A percentile compares a stretch with the other conserved stretches of the same genome.
These are phyloP conservation scores for Nemania sp. DNA, from an alignment of 2,329 filamentous ascomycete species.

Conservation along the genomic window DNA sequence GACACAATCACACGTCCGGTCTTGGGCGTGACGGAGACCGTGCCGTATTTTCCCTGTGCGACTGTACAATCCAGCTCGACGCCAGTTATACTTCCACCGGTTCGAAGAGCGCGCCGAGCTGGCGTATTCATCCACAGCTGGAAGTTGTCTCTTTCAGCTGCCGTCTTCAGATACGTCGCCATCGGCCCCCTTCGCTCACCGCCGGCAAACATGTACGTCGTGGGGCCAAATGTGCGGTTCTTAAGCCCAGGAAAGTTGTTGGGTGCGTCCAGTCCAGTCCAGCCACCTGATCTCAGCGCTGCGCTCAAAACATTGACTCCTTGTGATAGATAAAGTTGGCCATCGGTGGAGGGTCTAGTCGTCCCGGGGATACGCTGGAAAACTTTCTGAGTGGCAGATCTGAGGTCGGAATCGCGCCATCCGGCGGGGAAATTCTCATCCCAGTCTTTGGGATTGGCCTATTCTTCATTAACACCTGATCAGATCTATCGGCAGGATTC, in stretches of 20 bases:
- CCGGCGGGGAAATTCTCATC: slow-evolving; percentile 72
- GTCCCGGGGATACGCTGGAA: slow-evolving; percentile 73
- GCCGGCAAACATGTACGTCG: slow-evolving; percentile 68
- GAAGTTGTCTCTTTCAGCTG: slow-evolving; percentile 66
- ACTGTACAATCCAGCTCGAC: slow-evolving; percentile 65
- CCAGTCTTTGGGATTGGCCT: slow-evolving; percentile 69
- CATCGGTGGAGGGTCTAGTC: slow-evolving; percentile 66
- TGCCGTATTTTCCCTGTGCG: slow-evolving; percentile 59
- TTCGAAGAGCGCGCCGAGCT: slow-evolving; percentile 68
- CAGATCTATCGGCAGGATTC: not conserved
- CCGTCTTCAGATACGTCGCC: slow-evolving; percentile 70
- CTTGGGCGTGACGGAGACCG: slow-evolving; percentile 61
- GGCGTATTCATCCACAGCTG: slow-evolving; percentile 68
- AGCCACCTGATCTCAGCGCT: slow-evolving; percentile 64
- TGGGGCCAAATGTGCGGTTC: slow-evolving; percentile 66
- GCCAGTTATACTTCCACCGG: slow-evolving; percentile 65
- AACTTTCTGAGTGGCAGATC: slow-evolving; percentile 60
- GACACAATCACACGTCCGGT: slow-evolving; percentile 71
- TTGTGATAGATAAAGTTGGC: slow-evolving; percentile 66
- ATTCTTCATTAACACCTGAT: slow-evolving; percentile 8
- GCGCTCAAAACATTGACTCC: slow-evolving; percentile 65
- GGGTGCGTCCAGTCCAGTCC: slow-evolving; percentile 62
- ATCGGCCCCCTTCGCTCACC: slow-evolving; percentile 71
- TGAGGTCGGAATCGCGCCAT: slow-evolving; percentile 70
- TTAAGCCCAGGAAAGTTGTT: slow-evolving; percentile 65